A percentile compares a stretch with the other conserved stretches of the same genome.
Evolutionary conservation across 1,284 basidiomycete species (phyloP).

Genomic region (Tilletia caries): DNA sequence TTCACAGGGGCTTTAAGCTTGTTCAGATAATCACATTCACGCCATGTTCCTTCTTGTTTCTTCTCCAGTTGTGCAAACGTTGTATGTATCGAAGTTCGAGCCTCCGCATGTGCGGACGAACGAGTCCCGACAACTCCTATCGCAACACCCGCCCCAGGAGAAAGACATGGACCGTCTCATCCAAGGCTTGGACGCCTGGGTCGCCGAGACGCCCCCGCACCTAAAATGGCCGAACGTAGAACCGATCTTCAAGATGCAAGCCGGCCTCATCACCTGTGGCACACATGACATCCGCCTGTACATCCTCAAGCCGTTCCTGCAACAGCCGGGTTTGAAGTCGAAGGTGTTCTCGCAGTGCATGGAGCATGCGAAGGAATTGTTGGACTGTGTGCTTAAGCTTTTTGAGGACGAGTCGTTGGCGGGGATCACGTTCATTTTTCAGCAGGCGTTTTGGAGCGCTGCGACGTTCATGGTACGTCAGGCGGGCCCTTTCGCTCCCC

Average conservation of each 20-base stretch:
- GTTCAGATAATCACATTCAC: too few relatives aligned
- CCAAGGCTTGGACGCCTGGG: constrained; percentile 41
- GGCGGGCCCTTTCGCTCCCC: too few relatives aligned
- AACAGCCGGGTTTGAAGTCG: constrained; percentile 23
- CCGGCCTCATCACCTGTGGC: constrained; percentile 35
- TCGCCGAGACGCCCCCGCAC: constrained; percentile 30
- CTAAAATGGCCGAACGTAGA: constrained; percentile 22
- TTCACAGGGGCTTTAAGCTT: background rate
- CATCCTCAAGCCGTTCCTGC: constrained; percentile 45
- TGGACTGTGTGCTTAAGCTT: constrained; percentile 35
- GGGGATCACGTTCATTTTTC: constrained; percentile 38
- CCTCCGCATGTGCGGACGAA: background rate
- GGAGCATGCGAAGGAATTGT: constrained; percentile 34
- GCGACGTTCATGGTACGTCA: constrained; percentile 37
- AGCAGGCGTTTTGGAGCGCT: constrained; percentile 42
- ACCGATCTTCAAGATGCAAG: constrained; percentile 28
- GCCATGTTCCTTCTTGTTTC: too few relatives aligned
- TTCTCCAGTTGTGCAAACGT: constrained; percentile 26
- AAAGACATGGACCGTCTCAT: constrained; percentile 39
- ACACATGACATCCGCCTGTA: constrained; percentile 41
- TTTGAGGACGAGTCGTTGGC: constrained; percentile 31
- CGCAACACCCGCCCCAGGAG: constrained; percentile 27
- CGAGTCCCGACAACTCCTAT: background rate
- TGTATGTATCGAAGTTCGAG: constrained; percentile 33
- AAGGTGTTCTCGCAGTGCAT: constrained; percentile 26